Base-by-base conservation (phyloP, 805 yeast genomes). In the Monosporozyma aerobia region DNA sequence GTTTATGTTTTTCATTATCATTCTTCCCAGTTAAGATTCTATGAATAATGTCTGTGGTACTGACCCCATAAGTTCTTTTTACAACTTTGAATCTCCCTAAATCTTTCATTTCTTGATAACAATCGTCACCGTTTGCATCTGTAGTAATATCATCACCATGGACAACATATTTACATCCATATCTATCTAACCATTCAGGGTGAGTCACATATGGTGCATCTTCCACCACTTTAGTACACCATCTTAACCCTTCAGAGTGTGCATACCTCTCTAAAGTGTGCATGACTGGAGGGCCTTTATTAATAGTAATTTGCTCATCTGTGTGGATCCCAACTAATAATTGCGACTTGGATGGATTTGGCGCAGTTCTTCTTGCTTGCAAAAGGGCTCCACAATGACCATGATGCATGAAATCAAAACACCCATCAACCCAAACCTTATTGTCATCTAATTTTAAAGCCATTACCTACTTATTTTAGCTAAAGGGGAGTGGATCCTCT, bases 141-240 rank as follows among this genome's bases (percentile, higher is more conserved):
- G 97, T 87, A 27, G 97, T 94, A 58, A 94, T 89, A 65, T 94
- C 99, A 69, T 94, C 99, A 6, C 99, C 99, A 68, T 94, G 99
- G 10, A 94, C 96, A n/a, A 94, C 99, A 66, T 83, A 94, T 63
- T 80, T 70, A 72, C 99, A 94, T 6, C 78, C 79, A 63, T 80
- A 80, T 27, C 73, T 59, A 59, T 86, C 89, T 88, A 90, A 78
- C 50, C 88, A 85, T 44, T 71, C 72, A 0, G 95, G 95, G 40
- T 65, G 65, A 0, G 99, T 94, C 13, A 92, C 97, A 64, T 94
- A 94, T 1, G 99, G 99, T 0, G 98, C 97, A 56, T 77, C 73
- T 2, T 82, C 77, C 16, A 92, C 77, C 0, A 85, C 80, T 45
- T 72, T 63, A 2, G 90, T 82, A 49, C 85, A 78, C 99, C 99